phyloP scores from a whole-genome alignment of 1,284 basidiomycete genomes.

The Phaffia rhodozyma region DNA sequence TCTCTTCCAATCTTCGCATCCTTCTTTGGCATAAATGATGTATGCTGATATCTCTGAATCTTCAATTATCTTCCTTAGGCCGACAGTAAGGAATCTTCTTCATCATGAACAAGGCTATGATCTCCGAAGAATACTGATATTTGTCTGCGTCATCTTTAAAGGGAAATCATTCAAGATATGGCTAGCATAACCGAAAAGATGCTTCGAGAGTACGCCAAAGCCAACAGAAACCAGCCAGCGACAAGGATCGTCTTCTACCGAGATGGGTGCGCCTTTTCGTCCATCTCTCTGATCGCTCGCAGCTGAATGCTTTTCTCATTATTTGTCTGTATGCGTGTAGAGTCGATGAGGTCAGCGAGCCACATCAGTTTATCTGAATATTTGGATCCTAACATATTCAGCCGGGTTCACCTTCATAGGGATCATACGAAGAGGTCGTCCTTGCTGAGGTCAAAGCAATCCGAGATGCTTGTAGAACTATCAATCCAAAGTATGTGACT shows the following conservation, averaged over 20 bases:
- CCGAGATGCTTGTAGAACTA: slow-evolving; percentile 23
- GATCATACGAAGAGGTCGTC: slow-evolving; percentile 37
- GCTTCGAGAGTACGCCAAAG: slow-evolving; percentile 25
- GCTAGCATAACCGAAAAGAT: slow-evolving; percentile 26
- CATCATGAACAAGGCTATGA: no score
- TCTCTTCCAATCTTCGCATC: no score
- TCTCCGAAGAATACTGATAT: no score
- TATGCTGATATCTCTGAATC: background rate
- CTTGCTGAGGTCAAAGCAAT: slow-evolving; percentile 31
- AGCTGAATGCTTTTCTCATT: no score
- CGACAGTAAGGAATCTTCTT: background rate
- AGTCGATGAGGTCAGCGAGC: slow-evolving; percentile 28
- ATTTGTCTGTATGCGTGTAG: no score
- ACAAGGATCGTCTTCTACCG: slow-evolving; percentile 35
- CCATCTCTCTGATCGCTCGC: background rate
- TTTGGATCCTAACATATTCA: background rate
- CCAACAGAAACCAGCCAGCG: slow-evolving; percentile 29
- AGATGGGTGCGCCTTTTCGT: background rate
- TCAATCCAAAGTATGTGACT: slow-evolving; percentile 29
- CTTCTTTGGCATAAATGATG: background rate
- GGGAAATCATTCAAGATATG: slow-evolving; percentile 27
- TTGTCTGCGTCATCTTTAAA: background rate
- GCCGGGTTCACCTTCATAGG: slow-evolving; percentile 29
- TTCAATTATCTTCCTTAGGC: background rate
- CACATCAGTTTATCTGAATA: slow-evolving; percentile 16